Conservation (phyloP, 345 rosid species). For the Syzygium jambos region DNA sequence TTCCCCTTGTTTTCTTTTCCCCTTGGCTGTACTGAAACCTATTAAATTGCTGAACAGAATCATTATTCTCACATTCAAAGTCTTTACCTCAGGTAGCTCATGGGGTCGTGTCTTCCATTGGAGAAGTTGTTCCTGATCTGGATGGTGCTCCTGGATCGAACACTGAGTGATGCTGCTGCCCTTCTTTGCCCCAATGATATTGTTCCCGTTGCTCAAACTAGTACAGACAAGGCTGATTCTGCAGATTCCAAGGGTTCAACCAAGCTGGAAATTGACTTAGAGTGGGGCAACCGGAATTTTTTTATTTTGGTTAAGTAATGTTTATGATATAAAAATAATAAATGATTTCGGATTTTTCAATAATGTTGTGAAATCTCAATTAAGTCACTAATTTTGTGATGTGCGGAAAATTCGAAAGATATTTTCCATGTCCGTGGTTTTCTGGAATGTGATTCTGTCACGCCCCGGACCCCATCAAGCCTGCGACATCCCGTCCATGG, state of each 20-base stretch:
- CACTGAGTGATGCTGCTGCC: background rate
- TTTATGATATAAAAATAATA: too few species aligned
- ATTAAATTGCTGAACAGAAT: background rate
- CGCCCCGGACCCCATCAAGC: too few species aligned
- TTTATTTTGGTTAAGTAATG: too few species aligned
- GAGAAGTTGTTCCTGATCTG: background rate
- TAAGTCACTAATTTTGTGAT: too few species aligned
- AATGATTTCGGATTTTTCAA: too few species aligned
- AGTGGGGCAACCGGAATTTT: background rate
- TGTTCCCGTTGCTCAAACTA: background rate
- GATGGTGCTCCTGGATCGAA: background rate
- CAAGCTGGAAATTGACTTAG: slow-evolving; percentile 23
- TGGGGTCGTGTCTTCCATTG: background rate
- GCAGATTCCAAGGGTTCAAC: slow-evolving; percentile 7
- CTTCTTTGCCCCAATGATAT: background rate
- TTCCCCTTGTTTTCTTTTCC: background rate
- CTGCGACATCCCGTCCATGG: too few species aligned
- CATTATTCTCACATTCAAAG: background rate
- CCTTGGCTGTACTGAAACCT: background rate
- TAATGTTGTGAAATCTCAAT: too few species aligned
- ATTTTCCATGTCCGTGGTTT: too few species aligned
- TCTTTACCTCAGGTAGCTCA: background rate
- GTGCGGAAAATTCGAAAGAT: too few species aligned
- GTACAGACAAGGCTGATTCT: background rate
- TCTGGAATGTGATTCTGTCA: too few species aligned